Conservation (phyloP, 108 stramenopile species). For the Pseudonitzschia pungens region DNA sequence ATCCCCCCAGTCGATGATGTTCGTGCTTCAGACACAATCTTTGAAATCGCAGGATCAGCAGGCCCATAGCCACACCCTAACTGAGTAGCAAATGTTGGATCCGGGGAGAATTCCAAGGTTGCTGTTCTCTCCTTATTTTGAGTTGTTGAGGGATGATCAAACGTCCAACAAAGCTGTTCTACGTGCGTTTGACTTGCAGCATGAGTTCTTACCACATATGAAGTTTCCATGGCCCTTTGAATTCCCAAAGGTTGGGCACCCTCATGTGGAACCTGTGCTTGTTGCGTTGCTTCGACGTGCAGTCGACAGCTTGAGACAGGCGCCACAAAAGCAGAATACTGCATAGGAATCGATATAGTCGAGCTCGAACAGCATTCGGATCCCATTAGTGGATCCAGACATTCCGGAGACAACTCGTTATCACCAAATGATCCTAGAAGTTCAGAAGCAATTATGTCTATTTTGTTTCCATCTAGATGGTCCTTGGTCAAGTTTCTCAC, state of each 20-base stretch:
- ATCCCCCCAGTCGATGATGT: slow-evolving; percentile 21
- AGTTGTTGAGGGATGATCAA: slow-evolving; percentile 73
- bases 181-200: slow-evolving; percentile 84
- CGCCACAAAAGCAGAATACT: slow-evolving; percentile 89
- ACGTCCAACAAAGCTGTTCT: slow-evolving; percentile 85
- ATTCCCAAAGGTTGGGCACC: slow-evolving; percentile 59
- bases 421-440: slow-evolving; percentile 96
- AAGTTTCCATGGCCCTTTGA: slow-evolving; percentile 90
- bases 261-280: slow-evolving; percentile 51
- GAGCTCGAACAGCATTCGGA: slow-evolving; percentile 70
- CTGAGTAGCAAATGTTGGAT: slow-evolving; percentile 48
- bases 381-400: slow-evolving; percentile 89
- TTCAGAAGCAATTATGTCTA: slow-evolving; percentile 95
- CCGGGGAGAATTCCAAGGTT: slow-evolving; percentile 53
- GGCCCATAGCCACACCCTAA: slow-evolving; percentile 68
- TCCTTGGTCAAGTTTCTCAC: slow-evolving; percentile 74
- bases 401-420: slow-evolving; percentile 98
- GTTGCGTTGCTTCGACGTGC: slow-evolving; percentile 77
- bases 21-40: slow-evolving; percentile 24
- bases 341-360: slow-evolving; percentile 72
- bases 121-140: slow-evolving; percentile 35
- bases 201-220: slow-evolving; percentile 93
- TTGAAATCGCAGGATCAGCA: slow-evolving; percentile 45
- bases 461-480: slow-evolving; percentile 37
- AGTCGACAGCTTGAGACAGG: slow-evolving; percentile 91